These are phyloP conservation scores for Triadica sebifera DNA, from an alignment of 345 rosid species.

Conservation along the genomic window DNA sequence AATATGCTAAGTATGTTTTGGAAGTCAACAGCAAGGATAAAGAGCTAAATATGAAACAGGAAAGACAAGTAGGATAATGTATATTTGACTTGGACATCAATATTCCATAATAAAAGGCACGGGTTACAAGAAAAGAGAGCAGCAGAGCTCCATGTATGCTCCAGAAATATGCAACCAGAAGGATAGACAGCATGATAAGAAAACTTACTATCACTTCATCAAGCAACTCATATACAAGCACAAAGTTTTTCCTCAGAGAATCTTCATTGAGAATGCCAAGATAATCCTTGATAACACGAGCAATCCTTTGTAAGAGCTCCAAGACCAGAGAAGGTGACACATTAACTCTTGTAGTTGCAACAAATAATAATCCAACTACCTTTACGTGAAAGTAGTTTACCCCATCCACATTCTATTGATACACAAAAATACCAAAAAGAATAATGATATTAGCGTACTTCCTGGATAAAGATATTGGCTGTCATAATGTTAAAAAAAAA, in stretches of 20 bases:
- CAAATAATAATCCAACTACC: constrained; percentile 87
- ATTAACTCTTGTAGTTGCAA: constrained; percentile 91
- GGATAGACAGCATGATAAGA: neutral
- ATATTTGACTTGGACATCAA: neutral
- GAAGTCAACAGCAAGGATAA: neutral
- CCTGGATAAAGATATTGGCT: neutral
- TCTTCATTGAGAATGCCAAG: constrained; percentile 96
- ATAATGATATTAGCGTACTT: neutral
- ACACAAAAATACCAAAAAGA: neutral
- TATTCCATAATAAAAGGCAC: neutral
- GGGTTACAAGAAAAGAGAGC: neutral
- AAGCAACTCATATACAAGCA: constrained; percentile 93
- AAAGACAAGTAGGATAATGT: neutral
- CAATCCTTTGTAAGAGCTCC: constrained; percentile 97
- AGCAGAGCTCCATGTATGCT: neutral
- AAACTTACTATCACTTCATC: constrained; percentile 95
- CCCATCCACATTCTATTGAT: constrained; percentile 73
- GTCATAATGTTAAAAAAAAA: neutral
- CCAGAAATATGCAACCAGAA: neutral
- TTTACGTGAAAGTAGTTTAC: constrained; percentile 98
- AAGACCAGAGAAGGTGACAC: constrained; percentile 87
- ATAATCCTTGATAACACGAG: constrained; percentile 96
- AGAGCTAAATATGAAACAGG: neutral
- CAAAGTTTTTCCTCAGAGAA: constrained; percentile 85
- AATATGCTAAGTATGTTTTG: neutral